Percentiles rank a stretch among this genome's conserved stretches.
Evolutionary conservation across 495 filamentous ascomycete species (phyloP).

Genomic region (Penicillium psychrofluorescens): DNA sequence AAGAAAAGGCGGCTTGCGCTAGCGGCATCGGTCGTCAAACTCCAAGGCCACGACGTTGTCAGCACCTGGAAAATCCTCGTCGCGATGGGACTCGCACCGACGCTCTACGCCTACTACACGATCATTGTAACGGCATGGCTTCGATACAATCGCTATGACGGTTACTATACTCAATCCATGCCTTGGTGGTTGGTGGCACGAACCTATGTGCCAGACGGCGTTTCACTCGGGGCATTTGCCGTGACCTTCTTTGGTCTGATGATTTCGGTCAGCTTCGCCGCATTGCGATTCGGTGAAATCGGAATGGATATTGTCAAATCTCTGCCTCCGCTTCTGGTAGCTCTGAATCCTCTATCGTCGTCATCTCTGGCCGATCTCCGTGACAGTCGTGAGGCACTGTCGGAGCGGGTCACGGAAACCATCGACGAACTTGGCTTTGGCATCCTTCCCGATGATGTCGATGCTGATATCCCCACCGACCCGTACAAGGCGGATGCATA

Average conservation of each 20-base stretch:
- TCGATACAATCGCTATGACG: conserved; percentile 68
- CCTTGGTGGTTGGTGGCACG: conserved; percentile 24
- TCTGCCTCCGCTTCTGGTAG: conserved; percentile 70
- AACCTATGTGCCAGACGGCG: conserved; percentile 56
- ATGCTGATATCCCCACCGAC: conserved; percentile 60
- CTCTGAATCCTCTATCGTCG: conserved; percentile 65
- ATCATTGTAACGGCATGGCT: conserved; percentile 65
- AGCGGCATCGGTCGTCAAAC: conserved; percentile 85
- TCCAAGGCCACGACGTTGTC: conserved; percentile 88
- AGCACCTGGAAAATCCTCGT: conserved; percentile 97
- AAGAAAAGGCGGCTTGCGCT: conserved; percentile 83
- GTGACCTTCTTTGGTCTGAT: conserved; percentile 64
- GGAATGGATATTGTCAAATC: conserved; percentile 95
- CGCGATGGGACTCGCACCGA: conserved; percentile 77
- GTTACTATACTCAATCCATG: conserved; percentile 32
- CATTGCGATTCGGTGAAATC: conserved; percentile 82
- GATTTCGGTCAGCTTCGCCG: conserved; percentile 76
- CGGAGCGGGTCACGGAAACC: conserved; percentile 65
- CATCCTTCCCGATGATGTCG: conserved; percentile 77
- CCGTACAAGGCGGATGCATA: conserved; percentile 32
- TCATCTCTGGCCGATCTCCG: conserved; percentile 71
- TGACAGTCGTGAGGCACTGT: conserved; percentile 59
- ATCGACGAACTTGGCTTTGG: conserved; percentile 89
- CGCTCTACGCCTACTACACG: conserved; percentile 77
- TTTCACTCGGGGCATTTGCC: conserved; percentile 63